phyloP scores from a whole-genome alignment of 176 grass and related monocot genomes.

The Zoysia pacifica region DNA sequence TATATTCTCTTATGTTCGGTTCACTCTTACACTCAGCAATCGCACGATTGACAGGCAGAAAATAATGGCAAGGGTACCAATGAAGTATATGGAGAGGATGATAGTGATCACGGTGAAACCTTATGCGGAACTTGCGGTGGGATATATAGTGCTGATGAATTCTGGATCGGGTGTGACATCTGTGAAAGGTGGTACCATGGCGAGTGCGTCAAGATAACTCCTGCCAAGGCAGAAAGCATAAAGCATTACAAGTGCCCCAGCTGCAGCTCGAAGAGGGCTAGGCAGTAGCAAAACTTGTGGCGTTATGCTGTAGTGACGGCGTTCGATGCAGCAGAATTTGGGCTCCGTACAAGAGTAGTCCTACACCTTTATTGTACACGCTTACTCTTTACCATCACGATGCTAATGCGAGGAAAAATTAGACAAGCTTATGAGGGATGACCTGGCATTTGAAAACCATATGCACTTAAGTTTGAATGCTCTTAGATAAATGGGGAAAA shows the following conservation, averaged over 20 bases:
- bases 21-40: constrained; percentile 14
- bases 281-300: constrained; percentile 27
- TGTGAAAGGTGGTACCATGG: constrained; percentile 81
- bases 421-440: background rate
- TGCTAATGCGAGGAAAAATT: constrained; percentile 27
- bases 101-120: too few relatives aligned
- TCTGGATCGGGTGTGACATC: constrained; percentile 72
- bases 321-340: constrained; percentile 19
- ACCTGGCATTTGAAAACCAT: constrained; percentile 2
- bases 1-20: background rate
- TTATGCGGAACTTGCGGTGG: constrained; percentile 19
- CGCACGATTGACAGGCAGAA: constrained; percentile 45
- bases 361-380: constrained; percentile 27
- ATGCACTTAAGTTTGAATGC: background rate
- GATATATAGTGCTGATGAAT: constrained; percentile 66
- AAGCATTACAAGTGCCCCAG: constrained; percentile 75
- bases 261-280: constrained; percentile 63
- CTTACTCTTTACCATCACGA: constrained; percentile 39
- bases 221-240: constrained; percentile 70
- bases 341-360: constrained; percentile 6
- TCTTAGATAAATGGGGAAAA: background rate
- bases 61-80: constrained; percentile 38
- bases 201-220: constrained; percentile 73
- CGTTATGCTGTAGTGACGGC: background rate
- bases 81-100: too few relatives aligned